Base-by-base conservation (phyloP, 371 early-diverging fungal genomes). In the Mucor saturninus region DNA sequence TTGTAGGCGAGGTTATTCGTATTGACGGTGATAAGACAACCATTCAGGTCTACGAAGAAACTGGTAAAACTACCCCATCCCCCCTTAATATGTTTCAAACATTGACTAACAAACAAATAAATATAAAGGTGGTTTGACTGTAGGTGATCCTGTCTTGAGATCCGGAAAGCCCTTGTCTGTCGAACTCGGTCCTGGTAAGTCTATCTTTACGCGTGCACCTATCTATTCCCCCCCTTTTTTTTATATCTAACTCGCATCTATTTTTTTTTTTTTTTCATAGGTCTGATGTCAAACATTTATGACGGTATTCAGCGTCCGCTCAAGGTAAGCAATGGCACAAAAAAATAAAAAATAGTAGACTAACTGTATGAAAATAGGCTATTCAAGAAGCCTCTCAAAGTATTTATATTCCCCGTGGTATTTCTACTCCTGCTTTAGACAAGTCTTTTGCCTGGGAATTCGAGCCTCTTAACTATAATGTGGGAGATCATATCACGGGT, bases 41-140 rank as follows among this genome's bases (percentile, higher is more conserved):
- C 32, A 95, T 99, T 65, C 99, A 99, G 83, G 99, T 99, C 26
- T 99, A 99, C 87, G 99, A 99, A 78, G 99, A 99, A 82, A 99
- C 99, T 56, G 89, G 95, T 92, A 83, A 35, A 35, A 64, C 77
- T 52, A 42, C 31, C 54, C 29, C 42, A 35, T 49, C 13, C 11
- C 26, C 35, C 32, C 21, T 11, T 35, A 29, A 46, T 55, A 30
- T 56, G 53, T 69, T 60, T 61, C 65, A 61, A 48, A 43, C 46
- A n/a, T 43, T 14, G 9, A n/a, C n/a, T 46, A 15, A 46, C 46
- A 15, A 46, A 46, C 46, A 46, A 46, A 46, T 46, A 46, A 46
- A 46, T 62, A 29, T 7, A 21, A 94, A n/a, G 97, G 97, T 56
- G 99, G 99, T 72, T 83, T 99, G 61, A 96, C 95, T 32, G 97